Base-by-base conservation (phyloP, 768 basidiomycete genomes). In the Mrakia hoshinonis region DNA sequence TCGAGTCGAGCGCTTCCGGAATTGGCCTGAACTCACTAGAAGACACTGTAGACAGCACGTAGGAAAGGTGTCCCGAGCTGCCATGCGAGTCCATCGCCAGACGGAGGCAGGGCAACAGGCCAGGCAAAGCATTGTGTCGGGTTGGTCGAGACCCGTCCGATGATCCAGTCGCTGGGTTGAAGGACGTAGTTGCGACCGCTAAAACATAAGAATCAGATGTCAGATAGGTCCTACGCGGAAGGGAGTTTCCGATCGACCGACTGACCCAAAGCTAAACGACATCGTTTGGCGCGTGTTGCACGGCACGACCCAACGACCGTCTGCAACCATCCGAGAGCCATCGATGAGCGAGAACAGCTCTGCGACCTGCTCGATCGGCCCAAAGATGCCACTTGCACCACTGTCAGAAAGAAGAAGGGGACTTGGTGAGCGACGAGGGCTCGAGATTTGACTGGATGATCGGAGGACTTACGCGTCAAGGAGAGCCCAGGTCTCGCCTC, bases 81-180 rank as follows among this genome's bases (percentile, higher is more conserved):
- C 78, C 78, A 79, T 67, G 76, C 77, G 20, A 78, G 75, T 0
- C 78, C 78, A 54, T 79, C 78, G 26, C 76, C 77, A 4, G 73
- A 72, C 1, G 76, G 74, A 24, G 76, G 68, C 66, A 31, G n/a
- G 34, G 54, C 47, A 49, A 4, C 51, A 47, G 78, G 78, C 78
- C 78, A 79, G 3, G 78, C 78, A 4, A 78, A 68, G 67, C 78
- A 79, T 70, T 70, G 61, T 10, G 77, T 75, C 13, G 72, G 66
- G 3, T 73, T 73, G 1, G 70, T 70, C 1, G 70, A 72, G 0
- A 77, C 74, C 24, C 76, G 75, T 18, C 77, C 77, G 34, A 74
- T 75, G 58, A 79, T 74, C 78, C 78, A 79, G 24, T 79, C 78
- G 29, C 74, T 75, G 13, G 78, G 78, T 65, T 78, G 78, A 1